A percentile compares a stretch with the other conserved stretches of the same genome.
Conservation (phyloP, 2,329 filamentous ascomycete species). For the Dactylonectria macrodidyma region DNA sequence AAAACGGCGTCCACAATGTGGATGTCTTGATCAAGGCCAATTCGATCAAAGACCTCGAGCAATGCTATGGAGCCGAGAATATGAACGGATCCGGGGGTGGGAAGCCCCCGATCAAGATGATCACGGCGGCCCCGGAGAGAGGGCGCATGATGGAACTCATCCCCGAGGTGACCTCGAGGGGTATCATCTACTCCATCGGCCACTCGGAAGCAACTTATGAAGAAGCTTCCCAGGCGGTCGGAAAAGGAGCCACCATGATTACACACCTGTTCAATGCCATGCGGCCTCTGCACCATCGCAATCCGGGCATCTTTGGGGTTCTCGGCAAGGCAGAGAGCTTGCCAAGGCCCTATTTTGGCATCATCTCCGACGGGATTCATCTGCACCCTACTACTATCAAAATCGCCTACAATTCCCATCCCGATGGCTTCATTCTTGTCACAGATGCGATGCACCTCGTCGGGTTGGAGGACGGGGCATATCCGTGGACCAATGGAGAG, state of each 20-base stretch:
- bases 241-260: constrained; percentile 87
- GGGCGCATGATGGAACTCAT: constrained; percentile 80
- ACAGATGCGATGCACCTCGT: constrained; percentile 94
- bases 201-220: constrained; percentile 92
- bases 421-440: constrained; percentile 87
- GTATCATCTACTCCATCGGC: constrained; percentile 85
- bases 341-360: constrained; percentile 83
- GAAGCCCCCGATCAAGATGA: constrained; percentile 76
- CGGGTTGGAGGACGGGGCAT: constrained; percentile 86
- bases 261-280: constrained; percentile 97
- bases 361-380: constrained; percentile 93
- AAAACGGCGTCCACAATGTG: constrained; percentile 88
- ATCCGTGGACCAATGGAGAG: constrained; percentile 86
- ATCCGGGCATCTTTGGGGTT: constrained; percentile 91
- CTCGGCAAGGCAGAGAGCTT: constrained; percentile 76
- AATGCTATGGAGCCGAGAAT: constrained; percentile 82
- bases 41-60: constrained; percentile 75
- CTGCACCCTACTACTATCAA: constrained; percentile 90
- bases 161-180: constrained; percentile 72
- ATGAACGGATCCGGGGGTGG: constrained; percentile 60
- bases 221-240: constrained; percentile 79
- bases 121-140: constrained; percentile 88
- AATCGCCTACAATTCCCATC: constrained; percentile 90
- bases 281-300: constrained; percentile 90
- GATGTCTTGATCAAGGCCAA: constrained; percentile 78